Evolutionary conservation across 345 rosid genomes (phyloP).

Genomic region (Syzygium grande): DNA sequence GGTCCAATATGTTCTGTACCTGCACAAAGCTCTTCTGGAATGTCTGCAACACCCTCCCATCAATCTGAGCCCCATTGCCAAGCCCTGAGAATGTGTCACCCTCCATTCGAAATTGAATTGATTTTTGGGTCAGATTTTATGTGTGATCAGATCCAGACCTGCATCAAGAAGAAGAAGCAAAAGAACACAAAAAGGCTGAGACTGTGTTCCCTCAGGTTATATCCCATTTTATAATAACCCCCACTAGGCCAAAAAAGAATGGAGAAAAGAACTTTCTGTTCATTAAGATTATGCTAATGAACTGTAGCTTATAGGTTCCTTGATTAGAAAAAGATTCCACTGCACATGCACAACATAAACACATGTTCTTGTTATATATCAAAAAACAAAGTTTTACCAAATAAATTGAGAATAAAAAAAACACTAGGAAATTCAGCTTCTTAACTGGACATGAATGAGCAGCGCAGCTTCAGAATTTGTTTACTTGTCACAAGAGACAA

Average conservation of each 20-base stretch:
- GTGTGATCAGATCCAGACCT: slow-evolving; percentile 14
- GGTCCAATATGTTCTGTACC: slow-evolving; percentile 62
- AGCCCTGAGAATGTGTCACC: slow-evolving; percentile 44
- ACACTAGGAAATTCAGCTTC: not conserved
- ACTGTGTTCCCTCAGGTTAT: not conserved
- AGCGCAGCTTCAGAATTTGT: slow-evolving; percentile 14
- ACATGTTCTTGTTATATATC: not conserved
- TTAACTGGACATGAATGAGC: not conserved
- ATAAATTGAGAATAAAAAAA: not conserved
- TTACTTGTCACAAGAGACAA: slow-evolving; percentile 29
- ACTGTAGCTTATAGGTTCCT: not conserved
- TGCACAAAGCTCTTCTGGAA: slow-evolving; percentile 70
- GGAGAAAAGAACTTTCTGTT: not conserved
- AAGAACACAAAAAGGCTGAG: slow-evolving; percentile 1
- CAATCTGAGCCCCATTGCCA: slow-evolving; percentile 40
- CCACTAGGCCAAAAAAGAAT: not conserved
- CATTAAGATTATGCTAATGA: not conserved
- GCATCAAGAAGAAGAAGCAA: slow-evolving; percentile 7
- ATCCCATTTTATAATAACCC: not conserved
- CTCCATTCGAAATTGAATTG: slow-evolving; percentile 36
- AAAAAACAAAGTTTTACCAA: not conserved
- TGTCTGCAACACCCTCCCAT: slow-evolving; percentile 54
- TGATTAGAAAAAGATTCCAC: not conserved
- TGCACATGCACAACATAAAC: not conserved
- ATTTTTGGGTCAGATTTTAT: not conserved